Evolutionary conservation across 345 rosid species (phyloP).

Genomic region (Chamaenerion angustifolium): DNA sequence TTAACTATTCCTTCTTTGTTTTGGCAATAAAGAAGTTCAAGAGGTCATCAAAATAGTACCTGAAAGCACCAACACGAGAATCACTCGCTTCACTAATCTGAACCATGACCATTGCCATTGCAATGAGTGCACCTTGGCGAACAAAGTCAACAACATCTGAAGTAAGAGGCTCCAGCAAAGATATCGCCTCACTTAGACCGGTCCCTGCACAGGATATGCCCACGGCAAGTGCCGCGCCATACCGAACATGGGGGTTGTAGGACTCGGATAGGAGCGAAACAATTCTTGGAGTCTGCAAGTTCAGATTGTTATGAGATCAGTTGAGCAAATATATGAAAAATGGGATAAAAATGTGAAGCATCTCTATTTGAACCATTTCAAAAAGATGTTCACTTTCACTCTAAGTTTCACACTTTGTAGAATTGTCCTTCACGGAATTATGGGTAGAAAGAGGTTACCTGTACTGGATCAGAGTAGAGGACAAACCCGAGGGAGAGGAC

Average conservation of each 20-base stretch:
- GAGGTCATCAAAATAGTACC: constrained; percentile 23
- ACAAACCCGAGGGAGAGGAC: constrained; percentile 99
- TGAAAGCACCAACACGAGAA: constrained; percentile 92
- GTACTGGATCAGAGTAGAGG: constrained; percentile 93
- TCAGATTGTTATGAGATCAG: neutral
- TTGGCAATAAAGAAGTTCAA: no score
- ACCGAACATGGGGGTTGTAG: constrained; percentile 97
- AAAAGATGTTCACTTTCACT: no score
- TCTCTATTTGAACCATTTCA: no score
- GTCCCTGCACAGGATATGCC: constrained; percentile 99
- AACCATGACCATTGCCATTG: constrained; percentile 99
- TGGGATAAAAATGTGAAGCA: no score
- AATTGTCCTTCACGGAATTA: neutral
- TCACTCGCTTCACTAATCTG: constrained; percentile 94
- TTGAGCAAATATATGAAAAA: no score
- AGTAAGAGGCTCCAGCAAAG: constrained; percentile 90
- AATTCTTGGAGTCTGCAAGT: constrained; percentile 84
- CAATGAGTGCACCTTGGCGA: constrained; percentile 99
- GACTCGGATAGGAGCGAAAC: constrained; percentile 95
- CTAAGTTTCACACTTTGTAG: no score
- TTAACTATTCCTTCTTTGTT: no score
- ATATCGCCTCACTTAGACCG: constrained; percentile 97
- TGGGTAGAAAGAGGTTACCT: constrained; percentile 29
- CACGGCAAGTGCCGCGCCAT: constrained; percentile 98
- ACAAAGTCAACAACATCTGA: constrained; percentile 98